A percentile compares a stretch with the other conserved stretches of the same genome.
These are phyloP conservation scores for Thoreauomyces humboldtii DNA, from an alignment of 192 early-diverging fungal species.

Conservation along the genomic window DNA sequence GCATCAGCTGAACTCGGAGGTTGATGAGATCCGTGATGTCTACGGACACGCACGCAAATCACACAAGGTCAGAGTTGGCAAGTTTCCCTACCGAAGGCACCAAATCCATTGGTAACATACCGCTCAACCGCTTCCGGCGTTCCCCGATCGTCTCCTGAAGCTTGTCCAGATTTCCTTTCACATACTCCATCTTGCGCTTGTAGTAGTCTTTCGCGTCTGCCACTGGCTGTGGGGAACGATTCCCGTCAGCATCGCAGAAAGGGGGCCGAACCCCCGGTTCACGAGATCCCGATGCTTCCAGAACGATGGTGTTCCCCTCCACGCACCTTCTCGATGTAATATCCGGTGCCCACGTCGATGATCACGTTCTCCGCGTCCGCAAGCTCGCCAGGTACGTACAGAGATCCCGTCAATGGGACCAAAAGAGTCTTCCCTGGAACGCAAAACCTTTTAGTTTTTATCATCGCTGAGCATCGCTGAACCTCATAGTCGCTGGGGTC, in stretches of 20 bases:
- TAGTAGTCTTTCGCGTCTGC: slow-evolving; percentile 83
- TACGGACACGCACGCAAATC: background rate
- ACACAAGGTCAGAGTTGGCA: background rate
- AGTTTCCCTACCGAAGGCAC: too few species aligned
- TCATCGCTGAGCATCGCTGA: too few species aligned
- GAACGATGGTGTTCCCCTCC: background rate
- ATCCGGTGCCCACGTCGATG: slow-evolving; percentile 95
- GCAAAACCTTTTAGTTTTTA: background rate
- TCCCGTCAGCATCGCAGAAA: too few species aligned
- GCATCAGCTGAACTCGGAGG: slow-evolving; percentile 5
- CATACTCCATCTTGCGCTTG: slow-evolving; percentile 75
- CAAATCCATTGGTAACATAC: too few species aligned
- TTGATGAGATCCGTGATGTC: slow-evolving; percentile 20
- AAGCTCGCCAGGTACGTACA: slow-evolving; percentile 93
- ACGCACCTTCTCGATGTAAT: slow-evolving; percentile 87
- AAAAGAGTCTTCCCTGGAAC: slow-evolving; percentile 59
- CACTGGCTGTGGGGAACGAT: slow-evolving; percentile 45
- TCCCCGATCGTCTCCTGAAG: slow-evolving; percentile 78
- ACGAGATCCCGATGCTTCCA: too few species aligned
- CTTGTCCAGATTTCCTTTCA: slow-evolving; percentile 76
- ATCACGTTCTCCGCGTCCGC: slow-evolving; percentile 78
- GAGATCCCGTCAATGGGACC: slow-evolving; percentile 76
- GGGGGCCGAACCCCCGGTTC: too few species aligned
- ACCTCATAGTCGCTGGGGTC: background rate
- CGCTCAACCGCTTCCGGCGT: slow-evolving; percentile 59